phyloP scores from a whole-genome alignment of 2,329 filamentous ascomycete genomes.

The Trichoderma semiorbis region DNA sequence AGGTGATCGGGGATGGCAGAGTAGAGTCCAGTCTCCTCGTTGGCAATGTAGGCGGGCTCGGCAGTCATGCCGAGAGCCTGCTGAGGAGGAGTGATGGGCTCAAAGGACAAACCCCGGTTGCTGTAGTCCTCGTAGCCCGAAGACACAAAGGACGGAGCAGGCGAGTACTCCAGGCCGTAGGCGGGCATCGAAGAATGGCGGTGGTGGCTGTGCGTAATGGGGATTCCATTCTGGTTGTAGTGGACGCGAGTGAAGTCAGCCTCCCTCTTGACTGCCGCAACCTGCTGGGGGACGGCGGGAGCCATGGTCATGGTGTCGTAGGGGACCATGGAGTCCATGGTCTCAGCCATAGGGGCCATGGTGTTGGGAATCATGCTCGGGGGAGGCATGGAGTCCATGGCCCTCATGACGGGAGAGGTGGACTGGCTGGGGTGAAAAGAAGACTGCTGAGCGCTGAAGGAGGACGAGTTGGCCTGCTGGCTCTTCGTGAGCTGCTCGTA shows the following conservation, averaged over 20 bases:
- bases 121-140: slow-evolving; percentile 98
- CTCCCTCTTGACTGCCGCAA: slow-evolving; percentile 77
- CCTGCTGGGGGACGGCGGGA: slow-evolving; percentile 63
- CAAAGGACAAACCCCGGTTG: slow-evolving; percentile 91
- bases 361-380: slow-evolving; percentile 70
- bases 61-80: slow-evolving; percentile 75
- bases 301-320: slow-evolving; percentile 69
- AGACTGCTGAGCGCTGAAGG: slow-evolving; percentile 78
- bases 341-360: slow-evolving; percentile 56
- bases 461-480: slow-evolving; percentile 97
- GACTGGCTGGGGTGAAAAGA: slow-evolving; percentile 73
- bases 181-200: slow-evolving; percentile 98
- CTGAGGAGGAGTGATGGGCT: slow-evolving; percentile 94
- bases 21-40: slow-evolving; percentile 95
- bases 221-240: slow-evolving; percentile 89
- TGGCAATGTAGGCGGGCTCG: slow-evolving; percentile 95
- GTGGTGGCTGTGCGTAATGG: slow-evolving; percentile 78
- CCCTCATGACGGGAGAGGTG: slow-evolving; percentile 83
- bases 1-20: slow-evolving; percentile 89
- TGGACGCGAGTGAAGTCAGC: slow-evolving; percentile 77
- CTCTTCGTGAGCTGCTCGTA: slow-evolving; percentile 99
- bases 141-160: slow-evolving; percentile 96
- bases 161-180: slow-evolving; percentile 92
- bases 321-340: slow-evolving; percentile 70
- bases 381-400: slow-evolving; percentile 91